Evolutionary conservation across 2,329 filamentous ascomycete species (phyloP), one percentile per base, ranked within the genome.

Genomic region (Exophiala sideris): DNA sequence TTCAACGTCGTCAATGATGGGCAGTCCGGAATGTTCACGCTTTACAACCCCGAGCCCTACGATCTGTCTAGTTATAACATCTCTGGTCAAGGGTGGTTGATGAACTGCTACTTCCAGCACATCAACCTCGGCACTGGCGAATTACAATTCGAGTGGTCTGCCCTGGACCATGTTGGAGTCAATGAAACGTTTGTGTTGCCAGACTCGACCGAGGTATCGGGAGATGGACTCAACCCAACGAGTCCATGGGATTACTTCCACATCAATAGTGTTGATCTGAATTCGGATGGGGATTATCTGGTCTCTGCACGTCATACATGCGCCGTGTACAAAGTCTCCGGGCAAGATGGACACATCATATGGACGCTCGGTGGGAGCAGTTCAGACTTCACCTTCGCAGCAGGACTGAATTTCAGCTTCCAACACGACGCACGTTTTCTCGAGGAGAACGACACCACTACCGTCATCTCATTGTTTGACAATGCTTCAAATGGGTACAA

Each of bases 101-200:
- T 47, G 45, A 60, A 60, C 47, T 53, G 46, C 29, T 52, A 52
- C 3, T 79, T 80, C 57, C 77, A 80, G 62, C 76, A 79, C 62
- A 67, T 80, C 5, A 74, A 80, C 14, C 70, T 80, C 35, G 74
- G 76, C 47, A 79, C 75, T 5, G 79, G 79, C 2, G 70, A 76
- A 40, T 65, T 84, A 4, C 56, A 83, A 7, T 85, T 84, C 57
- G 80, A 84, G 61, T 84, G 81, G 82, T 74, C 73, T 36, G 79
- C 77, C 57, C 66, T 83, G 9, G 79, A 83, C 53, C 78, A 83
- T 64, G 71, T 82, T 14, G 72, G 76, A 57, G 74, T 75, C 2
- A 71, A 71, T 1, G 66, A 70, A 35, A 73, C 71, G 40, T 79
- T 75, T 66, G 78, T 75, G 32, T 67, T 70, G 54, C 73, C 76